A percentile compares a stretch with the other conserved stretches of the same genome.
Conservation (phyloP, 2,329 filamentous ascomycete genomes). For the Myriosclerotinia scirpicola region DNA sequence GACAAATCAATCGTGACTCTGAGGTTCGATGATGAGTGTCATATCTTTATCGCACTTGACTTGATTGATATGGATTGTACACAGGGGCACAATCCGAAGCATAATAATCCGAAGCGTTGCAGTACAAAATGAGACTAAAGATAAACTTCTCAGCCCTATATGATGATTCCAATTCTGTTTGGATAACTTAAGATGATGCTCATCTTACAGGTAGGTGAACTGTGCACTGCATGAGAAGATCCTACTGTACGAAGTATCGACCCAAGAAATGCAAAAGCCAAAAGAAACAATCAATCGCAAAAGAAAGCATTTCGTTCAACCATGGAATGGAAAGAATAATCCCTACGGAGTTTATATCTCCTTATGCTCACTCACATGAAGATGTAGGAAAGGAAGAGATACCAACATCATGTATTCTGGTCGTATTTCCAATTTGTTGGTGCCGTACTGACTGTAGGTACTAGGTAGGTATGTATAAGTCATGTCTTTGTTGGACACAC, state of each 20-base stretch:
- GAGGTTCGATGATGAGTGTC: not conserved
- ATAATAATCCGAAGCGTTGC: not conserved
- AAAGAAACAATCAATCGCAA: not conserved
- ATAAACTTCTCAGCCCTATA: slow-evolving; percentile 21
- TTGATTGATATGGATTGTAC: slow-evolving; percentile 8
- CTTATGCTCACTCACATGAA: too few species aligned
- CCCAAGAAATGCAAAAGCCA: not conserved
- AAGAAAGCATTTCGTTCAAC: not conserved
- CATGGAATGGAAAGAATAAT: too few species aligned
- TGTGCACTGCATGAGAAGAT: slow-evolving; percentile 17
- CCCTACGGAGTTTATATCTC: not conserved
- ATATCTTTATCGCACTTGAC: slow-evolving; percentile 10
- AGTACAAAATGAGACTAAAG: not conserved
- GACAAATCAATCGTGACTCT: not conserved
- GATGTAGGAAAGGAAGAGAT: not conserved
- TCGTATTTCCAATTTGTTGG: too few species aligned
- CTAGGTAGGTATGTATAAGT: too few species aligned
- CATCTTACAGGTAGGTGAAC: slow-evolving; percentile 16
- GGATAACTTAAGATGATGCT: slow-evolving; percentile 14
- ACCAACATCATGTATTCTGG: too few species aligned
- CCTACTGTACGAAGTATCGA: not conserved
- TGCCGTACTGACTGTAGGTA: too few species aligned
- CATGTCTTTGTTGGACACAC: not conserved
- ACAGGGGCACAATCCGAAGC: not conserved
- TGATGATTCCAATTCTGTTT: slow-evolving; percentile 1